Base-by-base conservation (phyloP, 2,329 filamentous ascomycete genomes). In the Paramyrothecium roridum region DNA sequence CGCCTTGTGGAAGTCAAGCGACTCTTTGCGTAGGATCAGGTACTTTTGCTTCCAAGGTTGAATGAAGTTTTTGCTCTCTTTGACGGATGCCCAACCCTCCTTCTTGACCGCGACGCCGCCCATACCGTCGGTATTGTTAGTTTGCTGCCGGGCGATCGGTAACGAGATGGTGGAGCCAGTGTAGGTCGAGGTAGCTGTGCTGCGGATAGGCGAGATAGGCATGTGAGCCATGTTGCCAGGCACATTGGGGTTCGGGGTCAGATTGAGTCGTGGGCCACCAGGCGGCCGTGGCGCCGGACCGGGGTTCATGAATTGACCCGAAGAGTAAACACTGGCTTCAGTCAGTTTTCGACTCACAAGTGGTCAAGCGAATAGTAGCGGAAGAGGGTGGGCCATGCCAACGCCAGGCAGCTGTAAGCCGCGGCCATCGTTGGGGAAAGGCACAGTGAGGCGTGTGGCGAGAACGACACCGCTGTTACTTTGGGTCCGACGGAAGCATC, bases 281-380 rank as follows among this genome's bases (percentile, higher is more conserved):
- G 93, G 95, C 58, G 95, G 93, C 66, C 90, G 88, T 62, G 95
- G 95, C 63, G 95, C 93, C 65, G 95, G 93, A 61, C 95, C 92
- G 59, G 95, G 92, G 74, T 98, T 98, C 90, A 98, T 96, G 78
- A 98, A 98, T 73, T 86, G 84, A 65, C 80, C 83, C 61, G 78
- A 76, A 46, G 81, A 75, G 68, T 86, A 87, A 64, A 81, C 73
- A 68, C 82, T 86, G 66, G 33, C 22, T 52, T 40, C 10, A 33
- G n/a, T 43, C 37, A 43, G 37, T 13, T 43, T 17, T 13, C 4
- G 37, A 13, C n/a, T 43, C 37, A 13, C 13, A 43, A 43, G n/a
- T 16, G 7, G 16, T 17, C n/a, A 43, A 13, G n/a, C 13, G 37
- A 16, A 43, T 13, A 19, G 37, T 13, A 7, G n/a, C 6, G 37